Percentiles rank a stretch among this genome's conserved stretches.
Conservation (phyloP, 805 yeast genomes). For the Tetrapisispora iriomotensis region DNA sequence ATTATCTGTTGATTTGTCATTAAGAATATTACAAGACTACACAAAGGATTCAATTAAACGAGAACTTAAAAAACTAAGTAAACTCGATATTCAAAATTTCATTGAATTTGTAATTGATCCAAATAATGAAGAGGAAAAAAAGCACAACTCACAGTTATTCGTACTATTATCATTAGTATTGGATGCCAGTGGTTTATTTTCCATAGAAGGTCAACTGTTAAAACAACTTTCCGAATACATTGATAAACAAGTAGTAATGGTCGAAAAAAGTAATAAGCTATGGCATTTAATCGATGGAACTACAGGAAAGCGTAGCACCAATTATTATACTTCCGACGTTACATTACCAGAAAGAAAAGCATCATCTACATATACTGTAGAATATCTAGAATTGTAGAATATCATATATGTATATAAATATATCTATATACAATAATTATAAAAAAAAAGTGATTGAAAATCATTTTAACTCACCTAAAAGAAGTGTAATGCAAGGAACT, state of each 20-base stretch:
- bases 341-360: slow-evolving; percentile 9
- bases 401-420: background rate
- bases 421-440: background rate
- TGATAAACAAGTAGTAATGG: slow-evolving; percentile 19
- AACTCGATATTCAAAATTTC: slow-evolving; percentile 26
- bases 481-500: too few relatives aligned
- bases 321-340: slow-evolving; percentile 4
- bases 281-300: slow-evolving; percentile 21
- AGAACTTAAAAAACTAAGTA: slow-evolving; percentile 29
- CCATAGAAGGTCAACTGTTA: slow-evolving; percentile 22
- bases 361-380: slow-evolving; percentile 23
- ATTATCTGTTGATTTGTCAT: slow-evolving; percentile 56
- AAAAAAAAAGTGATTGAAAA: too few relatives aligned
- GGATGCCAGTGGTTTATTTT: slow-evolving; percentile 29
- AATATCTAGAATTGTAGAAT: slow-evolving; percentile 19
- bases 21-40: slow-evolving; percentile 57
- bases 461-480: background rate
- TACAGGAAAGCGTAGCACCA: slow-evolving; percentile 2
- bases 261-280: slow-evolving; percentile 24
- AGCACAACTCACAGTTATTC: slow-evolving; percentile 21
- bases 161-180: slow-evolving; percentile 24
- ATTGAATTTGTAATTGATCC: slow-evolving; percentile 26
- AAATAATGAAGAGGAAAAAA: slow-evolving; percentile 13
- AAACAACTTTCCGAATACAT: slow-evolving; percentile 18
- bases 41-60: slow-evolving; percentile 49